phyloP scores from a whole-genome alignment of 139 green algal species.

The Haematococcus sp. region DNA sequence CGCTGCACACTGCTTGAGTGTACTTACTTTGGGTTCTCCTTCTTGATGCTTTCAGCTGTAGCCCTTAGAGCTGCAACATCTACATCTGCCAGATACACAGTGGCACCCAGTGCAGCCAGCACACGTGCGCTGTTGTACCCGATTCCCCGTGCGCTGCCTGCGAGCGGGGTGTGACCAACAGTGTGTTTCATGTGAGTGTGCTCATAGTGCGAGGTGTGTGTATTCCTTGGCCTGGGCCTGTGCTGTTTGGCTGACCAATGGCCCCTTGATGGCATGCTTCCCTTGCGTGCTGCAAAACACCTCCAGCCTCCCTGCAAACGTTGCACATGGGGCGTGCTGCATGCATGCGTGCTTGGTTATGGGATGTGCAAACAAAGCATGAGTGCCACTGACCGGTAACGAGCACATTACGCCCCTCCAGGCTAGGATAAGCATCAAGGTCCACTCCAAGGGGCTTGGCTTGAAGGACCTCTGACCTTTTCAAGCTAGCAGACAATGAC shows the following conservation, averaged over 20 bases:
- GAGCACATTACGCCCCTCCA: slow-evolving; percentile 12
- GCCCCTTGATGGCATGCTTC: no score
- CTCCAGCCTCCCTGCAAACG: no score
- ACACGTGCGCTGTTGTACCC: slow-evolving; percentile 12
- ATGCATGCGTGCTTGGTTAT: neutral
- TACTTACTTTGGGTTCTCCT: neutral
- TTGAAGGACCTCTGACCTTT: no score
- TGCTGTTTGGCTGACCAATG: no score
- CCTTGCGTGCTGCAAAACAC: no score
- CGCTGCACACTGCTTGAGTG: no score
- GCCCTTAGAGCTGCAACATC: neutral
- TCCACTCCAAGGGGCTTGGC: slow-evolving; percentile 6
- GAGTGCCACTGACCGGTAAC: slow-evolving; percentile 14
- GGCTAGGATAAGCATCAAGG: neutral
- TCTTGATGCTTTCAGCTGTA: neutral
- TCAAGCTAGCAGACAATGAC: no score
- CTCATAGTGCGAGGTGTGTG: no score
- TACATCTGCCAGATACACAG: slow-evolving; percentile 2
- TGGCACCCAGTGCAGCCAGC: slow-evolving; percentile 9
- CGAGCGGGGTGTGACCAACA: neutral
- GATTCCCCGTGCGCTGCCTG: slow-evolving; percentile 7
- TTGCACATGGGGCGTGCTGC: no score
- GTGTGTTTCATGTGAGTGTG: no score
- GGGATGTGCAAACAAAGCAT: neutral
- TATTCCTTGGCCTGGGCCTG: no score